These are phyloP conservation scores for Globomyces sp. DNA, from an alignment of 371 early-diverging fungal species.

Conservation along the genomic window DNA sequence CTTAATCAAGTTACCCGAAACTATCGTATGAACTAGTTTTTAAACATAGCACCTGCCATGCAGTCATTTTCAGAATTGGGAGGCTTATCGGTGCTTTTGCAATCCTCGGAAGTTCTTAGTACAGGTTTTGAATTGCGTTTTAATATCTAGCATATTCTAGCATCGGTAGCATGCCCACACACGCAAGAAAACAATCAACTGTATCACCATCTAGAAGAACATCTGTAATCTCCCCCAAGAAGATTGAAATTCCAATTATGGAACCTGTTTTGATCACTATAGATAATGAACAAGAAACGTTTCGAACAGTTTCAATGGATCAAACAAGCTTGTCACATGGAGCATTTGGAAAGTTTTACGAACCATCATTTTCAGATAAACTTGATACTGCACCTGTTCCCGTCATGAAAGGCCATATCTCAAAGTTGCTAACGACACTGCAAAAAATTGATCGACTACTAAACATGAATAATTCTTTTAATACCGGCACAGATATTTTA, in stretches of 20 bases:
- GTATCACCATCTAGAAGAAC: too few relatives aligned
- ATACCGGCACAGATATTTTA: conserved; percentile 39
- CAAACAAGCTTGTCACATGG: conserved; percentile 24
- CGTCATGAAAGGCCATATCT: conserved; percentile 30
- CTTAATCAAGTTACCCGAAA: background rate
- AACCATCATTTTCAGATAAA: conserved; percentile 34
- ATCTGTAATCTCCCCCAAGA: too few relatives aligned
- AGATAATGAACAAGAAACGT: background rate
- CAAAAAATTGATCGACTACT: conserved; percentile 43
- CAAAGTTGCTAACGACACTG: conserved; percentile 38
- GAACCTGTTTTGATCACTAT: too few relatives aligned
- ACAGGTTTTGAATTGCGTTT: background rate
- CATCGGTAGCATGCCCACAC: too few relatives aligned
- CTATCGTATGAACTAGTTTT: background rate
- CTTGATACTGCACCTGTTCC: conserved; percentile 44
- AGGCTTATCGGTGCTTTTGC: background rate
- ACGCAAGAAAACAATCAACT: too few relatives aligned
- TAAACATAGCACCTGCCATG: conserved; percentile 10
- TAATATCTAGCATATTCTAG: too few relatives aligned
- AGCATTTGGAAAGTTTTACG: conserved; percentile 37
- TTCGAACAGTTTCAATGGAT: background rate
- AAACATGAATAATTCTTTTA: conserved; percentile 27
- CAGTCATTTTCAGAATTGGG: background rate
- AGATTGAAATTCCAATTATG: too few relatives aligned
- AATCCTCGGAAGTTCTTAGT: background rate